Evolutionary conservation across 73 alveolate species (phyloP).

Genomic region (Paramecium primaurelia): DNA sequence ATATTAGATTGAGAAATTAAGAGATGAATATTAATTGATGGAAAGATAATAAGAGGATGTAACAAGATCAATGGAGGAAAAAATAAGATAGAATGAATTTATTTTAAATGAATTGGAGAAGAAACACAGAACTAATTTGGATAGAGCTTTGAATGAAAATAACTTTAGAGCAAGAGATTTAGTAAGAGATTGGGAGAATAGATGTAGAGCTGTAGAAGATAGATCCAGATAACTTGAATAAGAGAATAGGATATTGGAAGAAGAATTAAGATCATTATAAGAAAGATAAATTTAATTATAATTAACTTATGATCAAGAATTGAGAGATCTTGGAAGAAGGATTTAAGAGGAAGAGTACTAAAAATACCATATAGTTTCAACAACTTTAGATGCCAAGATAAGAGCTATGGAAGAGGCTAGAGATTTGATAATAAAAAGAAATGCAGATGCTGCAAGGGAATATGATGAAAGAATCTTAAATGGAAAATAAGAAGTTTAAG

Average conservation of each 20-base stretch:
- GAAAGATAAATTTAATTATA: slow-evolving; percentile 54
- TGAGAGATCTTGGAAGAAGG: slow-evolving; percentile 60
- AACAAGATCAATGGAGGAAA: slow-evolving; percentile 54
- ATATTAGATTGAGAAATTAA: slow-evolving; percentile 50
- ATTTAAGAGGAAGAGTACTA: slow-evolving; percentile 58
- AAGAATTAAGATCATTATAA: slow-evolving; percentile 42
- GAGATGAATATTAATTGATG: slow-evolving; percentile 57
- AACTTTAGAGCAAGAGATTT: slow-evolving; percentile 61
- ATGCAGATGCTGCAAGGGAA: slow-evolving; percentile 55
- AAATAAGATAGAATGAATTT: slow-evolving; percentile 53
- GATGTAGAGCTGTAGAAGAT: slow-evolving; percentile 56
- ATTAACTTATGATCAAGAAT: slow-evolving; percentile 58
- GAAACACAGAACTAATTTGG: slow-evolving; percentile 54
- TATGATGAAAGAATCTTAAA: slow-evolving; percentile 52
- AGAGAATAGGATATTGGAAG: slow-evolving; percentile 50
- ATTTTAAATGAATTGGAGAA: slow-evolving; percentile 57
- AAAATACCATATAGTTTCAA: slow-evolving; percentile 22
- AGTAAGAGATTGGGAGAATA: slow-evolving; percentile 63
- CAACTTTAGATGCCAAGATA: slow-evolving; percentile 54
- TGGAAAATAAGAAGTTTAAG: slow-evolving; percentile 46
- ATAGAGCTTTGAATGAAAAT: slow-evolving; percentile 57
- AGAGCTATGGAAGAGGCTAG: slow-evolving; percentile 62
- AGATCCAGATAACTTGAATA: slow-evolving; percentile 53
- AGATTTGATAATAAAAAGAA: slow-evolving; percentile 42
- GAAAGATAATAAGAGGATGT: slow-evolving; percentile 54